phyloP scores from a whole-genome alignment of 352 stramenopile species.

The Pythium brachiatum region DNA sequence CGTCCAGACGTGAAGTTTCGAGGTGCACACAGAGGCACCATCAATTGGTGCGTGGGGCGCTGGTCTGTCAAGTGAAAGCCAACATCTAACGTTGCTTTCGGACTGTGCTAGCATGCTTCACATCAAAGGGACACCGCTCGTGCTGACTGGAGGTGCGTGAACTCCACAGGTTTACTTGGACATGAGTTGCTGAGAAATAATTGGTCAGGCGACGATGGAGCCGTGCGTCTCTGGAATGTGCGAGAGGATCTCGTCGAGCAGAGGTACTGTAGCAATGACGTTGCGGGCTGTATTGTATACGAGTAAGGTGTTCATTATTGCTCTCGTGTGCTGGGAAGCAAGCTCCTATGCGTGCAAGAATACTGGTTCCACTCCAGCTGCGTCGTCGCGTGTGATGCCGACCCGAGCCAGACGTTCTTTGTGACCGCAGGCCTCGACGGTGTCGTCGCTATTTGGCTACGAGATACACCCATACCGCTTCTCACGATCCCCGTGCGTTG shows the following conservation, averaged over 20 bases:
- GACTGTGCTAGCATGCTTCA: constrained; percentile 6
- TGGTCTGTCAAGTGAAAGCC: too few relatives aligned
- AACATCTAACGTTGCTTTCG: not conserved
- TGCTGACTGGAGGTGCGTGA: constrained; percentile 15
- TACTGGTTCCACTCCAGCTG: constrained; percentile 16
- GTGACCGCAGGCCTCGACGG: constrained; percentile 35
- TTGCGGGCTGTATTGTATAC: not conserved
- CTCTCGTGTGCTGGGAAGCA: not conserved
- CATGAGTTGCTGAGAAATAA: not conserved
- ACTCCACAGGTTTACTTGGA: not conserved
- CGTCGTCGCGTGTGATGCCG: constrained; percentile 54
- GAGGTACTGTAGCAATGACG: not conserved
- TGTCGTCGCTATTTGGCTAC: constrained; percentile 35
- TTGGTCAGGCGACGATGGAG: constrained; percentile 20
- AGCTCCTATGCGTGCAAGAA: constrained; percentile 7
- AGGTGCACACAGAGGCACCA: constrained; percentile 15
- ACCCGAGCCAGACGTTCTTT: constrained; percentile 43
- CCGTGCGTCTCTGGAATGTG: constrained; percentile 16
- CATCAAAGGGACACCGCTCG: not conserved
- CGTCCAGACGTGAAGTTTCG: constrained; percentile 15
- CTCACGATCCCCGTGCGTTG: constrained; percentile 14
- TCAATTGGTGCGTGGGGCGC: constrained; percentile 16
- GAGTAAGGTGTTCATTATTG: not conserved
- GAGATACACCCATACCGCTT: constrained; percentile 9
- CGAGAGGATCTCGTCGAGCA: not conserved